Base-by-base conservation (phyloP, 208 protist species). In the Naegleria lovaniensis region DNA sequence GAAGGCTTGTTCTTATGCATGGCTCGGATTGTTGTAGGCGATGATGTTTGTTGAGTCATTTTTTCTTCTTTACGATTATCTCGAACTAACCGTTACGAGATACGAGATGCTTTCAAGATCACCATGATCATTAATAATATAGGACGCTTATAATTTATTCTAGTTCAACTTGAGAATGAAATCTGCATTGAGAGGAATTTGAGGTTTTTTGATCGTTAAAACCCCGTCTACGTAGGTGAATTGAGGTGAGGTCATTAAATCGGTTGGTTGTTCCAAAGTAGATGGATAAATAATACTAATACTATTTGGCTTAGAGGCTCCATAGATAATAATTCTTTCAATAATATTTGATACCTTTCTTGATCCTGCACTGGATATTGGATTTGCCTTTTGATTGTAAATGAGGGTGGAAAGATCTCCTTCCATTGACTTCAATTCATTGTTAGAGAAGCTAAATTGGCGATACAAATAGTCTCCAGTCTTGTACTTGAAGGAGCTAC, bases 401-500 rank as follows among this genome's bases (percentile, higher is more conserved):
- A 79, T 79, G 0, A 79, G 67, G 7, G 7, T 11, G 9, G 16
- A 29, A 2, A 79, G 5, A 79, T 79, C 67, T 79, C 67, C 67
- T 1, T 79, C 25, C 7, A 36, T n/a, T 36, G 29, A 25, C 67
- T 36, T 79, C 9, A 79, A 36, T 36, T 36, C 67, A 79, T 84
- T 40, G 16, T 16, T 84, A 2, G 9, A 16, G 29, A 91, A 91
- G 16, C 15, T 91, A 3, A 90, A 92, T 75, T 19, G 43, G 16
- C 86, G 16, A 51, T 92, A 90, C 7, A 91, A 9, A 29, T 91
- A 92, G 29, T 84, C 36, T n/a, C 91, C 91, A 48, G 43, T 87
- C 40, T 89, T 89, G 79, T 96, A 94, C 52, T 93, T 93, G 39
- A 92, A 95, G 0, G 92, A 91, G 33, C 93, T 89, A 87, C 94